phyloP scores from a whole-genome alignment of 257 asterid species.

The Lantana camara region DNA sequence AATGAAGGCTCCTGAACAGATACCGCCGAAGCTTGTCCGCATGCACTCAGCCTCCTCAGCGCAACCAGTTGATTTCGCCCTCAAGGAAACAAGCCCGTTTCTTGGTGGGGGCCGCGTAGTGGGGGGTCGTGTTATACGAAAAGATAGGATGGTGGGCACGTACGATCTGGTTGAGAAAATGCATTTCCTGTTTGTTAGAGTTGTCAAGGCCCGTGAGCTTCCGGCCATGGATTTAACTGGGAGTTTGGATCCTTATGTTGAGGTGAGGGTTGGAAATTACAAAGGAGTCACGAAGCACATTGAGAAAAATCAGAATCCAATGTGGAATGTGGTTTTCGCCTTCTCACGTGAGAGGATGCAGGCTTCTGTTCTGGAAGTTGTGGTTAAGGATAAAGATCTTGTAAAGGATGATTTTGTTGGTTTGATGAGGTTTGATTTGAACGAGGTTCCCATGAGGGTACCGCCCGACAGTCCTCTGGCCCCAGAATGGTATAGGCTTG shows the following conservation, averaged over 20 bases:
- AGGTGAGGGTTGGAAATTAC: conserved; percentile 77
- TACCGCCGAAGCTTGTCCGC: conserved; percentile 67
- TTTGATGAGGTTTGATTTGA: conserved; percentile 63
- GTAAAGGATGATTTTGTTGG: conserved; percentile 86
- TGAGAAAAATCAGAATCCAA: conserved; percentile 74
- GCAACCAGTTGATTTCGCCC: conserved; percentile 77
- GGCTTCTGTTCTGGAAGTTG: conserved; percentile 83
- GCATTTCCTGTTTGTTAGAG: conserved; percentile 86
- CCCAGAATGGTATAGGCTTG: conserved; percentile 90
- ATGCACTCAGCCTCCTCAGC: conserved; percentile 66
- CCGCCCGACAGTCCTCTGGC: conserved; percentile 97
- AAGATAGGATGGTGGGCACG: conserved; percentile 61
- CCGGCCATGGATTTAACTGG: conserved; percentile 89
- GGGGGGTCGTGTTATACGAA: conserved; percentile 80
- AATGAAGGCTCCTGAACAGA: conserved; percentile 78
- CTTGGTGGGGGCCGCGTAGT: conserved; percentile 90
- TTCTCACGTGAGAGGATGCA: conserved; percentile 88
- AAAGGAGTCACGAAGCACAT: conserved; percentile 84
- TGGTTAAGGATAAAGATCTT: conserved; percentile 83
- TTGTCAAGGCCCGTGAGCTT: conserved; percentile 91
- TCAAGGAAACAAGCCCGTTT: conserved; percentile 89
- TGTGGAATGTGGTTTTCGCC: conserved; percentile 88
- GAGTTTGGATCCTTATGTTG: conserved; percentile 81
- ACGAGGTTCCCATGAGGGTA: conserved; percentile 85
- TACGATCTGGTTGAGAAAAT: conserved; percentile 93